Evolutionary conservation across 139 green algal genomes (phyloP).

Genomic region (Spirogloea muscicola): DNA sequence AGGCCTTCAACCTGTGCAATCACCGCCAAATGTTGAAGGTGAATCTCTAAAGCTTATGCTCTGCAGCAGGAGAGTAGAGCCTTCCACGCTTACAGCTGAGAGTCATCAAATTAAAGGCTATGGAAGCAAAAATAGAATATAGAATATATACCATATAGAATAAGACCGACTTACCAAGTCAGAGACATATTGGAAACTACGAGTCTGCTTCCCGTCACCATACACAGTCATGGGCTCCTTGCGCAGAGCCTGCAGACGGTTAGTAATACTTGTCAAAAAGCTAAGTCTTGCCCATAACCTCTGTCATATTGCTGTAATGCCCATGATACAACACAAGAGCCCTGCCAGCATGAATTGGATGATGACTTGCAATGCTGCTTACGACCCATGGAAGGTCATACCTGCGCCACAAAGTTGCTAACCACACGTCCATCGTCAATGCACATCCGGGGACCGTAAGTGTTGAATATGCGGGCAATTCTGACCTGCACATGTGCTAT

Average conservation of each 20-base stretch:
- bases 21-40: no score
- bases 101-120: no score
- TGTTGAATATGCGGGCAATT: constrained; percentile 99
- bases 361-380: no score
- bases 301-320: no score
- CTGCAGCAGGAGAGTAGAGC: no score
- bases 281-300: no score
- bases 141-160: no score
- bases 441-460: constrained; percentile 88
- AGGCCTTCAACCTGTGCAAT: constrained; percentile 50
- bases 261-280: neutral
- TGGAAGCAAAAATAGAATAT: no score
- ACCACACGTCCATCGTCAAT: constrained; percentile 98
- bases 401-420: constrained; percentile 93
- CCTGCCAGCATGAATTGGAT: no score
- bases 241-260: constrained; percentile 65
- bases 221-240: constrained; percentile 87
- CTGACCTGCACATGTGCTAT: constrained; percentile 61
- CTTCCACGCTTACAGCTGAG: neutral
- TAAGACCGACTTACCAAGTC: constrained; percentile 80
- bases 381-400: no score
- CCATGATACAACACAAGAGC: no score
- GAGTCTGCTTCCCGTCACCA: constrained; percentile 92
- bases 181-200: constrained; percentile 93
- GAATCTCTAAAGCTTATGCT: neutral